Evolutionary conservation across 495 filamentous ascomycete genomes (phyloP).

Genomic region (Aspergillus heteromorphus): DNA sequence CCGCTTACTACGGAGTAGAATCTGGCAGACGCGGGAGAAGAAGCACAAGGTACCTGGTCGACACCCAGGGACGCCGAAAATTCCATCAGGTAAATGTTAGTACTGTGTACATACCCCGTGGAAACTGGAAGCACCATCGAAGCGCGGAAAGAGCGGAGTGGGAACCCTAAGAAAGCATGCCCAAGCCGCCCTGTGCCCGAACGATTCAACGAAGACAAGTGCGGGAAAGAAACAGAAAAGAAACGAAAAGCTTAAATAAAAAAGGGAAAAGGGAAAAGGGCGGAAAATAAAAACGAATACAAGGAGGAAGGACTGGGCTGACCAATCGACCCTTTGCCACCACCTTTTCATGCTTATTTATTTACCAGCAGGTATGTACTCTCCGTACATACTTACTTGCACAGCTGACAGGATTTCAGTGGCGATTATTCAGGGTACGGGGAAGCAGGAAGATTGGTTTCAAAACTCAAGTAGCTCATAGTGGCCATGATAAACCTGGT

Average conservation of each 20-base stretch:
- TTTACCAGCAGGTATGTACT: too few relatives aligned
- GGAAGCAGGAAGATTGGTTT: neutral
- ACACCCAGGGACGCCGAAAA: neutral
- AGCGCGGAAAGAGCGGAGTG: neutral
- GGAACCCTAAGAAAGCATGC: neutral
- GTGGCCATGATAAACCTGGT: slow-evolving; percentile 2
- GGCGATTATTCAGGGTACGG: neutral
- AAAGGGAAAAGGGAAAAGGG: too few relatives aligned
- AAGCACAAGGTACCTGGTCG: neutral
- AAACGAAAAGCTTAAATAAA: neutral
- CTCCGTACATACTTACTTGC: neutral
- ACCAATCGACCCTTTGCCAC: neutral
- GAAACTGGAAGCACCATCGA: neutral
- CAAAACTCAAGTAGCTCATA: neutral
- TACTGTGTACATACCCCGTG: neutral
- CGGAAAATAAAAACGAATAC: too few relatives aligned
- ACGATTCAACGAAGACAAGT: neutral
- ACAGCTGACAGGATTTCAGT: neutral
- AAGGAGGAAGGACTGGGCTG: too few relatives aligned
- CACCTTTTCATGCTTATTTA: too few relatives aligned
- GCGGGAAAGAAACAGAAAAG: neutral
- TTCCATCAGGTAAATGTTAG: neutral
- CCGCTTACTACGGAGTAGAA: too few relatives aligned
- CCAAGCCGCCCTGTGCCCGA: neutral
- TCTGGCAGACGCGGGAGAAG: too few relatives aligned